Evolutionary conservation across 176 grass and related monocot species (phyloP).

Genomic region (Carex scoparia): DNA sequence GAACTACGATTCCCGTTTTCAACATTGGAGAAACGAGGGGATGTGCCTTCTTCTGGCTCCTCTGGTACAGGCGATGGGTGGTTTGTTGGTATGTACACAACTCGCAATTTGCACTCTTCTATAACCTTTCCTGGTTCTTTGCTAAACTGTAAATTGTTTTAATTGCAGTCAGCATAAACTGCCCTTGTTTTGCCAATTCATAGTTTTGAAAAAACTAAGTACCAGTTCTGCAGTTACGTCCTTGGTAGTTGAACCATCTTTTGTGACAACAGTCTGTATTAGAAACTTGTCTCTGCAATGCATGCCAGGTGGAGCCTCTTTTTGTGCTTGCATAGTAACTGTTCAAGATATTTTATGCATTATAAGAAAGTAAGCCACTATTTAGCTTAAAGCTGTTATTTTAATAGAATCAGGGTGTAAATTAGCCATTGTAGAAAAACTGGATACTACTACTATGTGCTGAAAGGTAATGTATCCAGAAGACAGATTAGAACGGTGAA

Average conservation of each 20-base stretch:
- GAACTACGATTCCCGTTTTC: constrained; percentile 54
- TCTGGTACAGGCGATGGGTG: constrained; percentile 51
- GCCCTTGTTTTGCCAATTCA: neutral
- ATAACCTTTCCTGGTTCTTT: constrained; percentile 81
- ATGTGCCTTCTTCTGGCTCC: constrained; percentile 82
- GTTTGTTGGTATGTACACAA: constrained; percentile 66
- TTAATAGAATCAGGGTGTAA: neutral
- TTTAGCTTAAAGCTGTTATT: neutral
- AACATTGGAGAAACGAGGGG: constrained; percentile 47
- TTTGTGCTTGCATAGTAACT: constrained; percentile 98
- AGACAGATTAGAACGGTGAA: neutral
- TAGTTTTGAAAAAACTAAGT: neutral
- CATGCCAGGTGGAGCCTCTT: constrained; percentile 64
- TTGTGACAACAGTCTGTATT: constrained; percentile 71
- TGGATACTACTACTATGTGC: neutral
- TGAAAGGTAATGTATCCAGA: neutral
- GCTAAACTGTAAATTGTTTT: constrained; percentile 55
- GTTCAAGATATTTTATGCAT: constrained; percentile 9
- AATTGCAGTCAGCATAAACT: neutral
- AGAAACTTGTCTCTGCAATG: constrained; percentile 97
- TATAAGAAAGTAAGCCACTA: neutral
- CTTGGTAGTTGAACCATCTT: constrained; percentile 53
- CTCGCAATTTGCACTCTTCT: constrained; percentile 88
- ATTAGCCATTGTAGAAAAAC: neutral
- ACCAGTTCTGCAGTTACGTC: constrained; percentile 75